Percentiles rank a stretch among this genome's conserved stretches.
Evolutionary conservation across 202 grass and related monocot genomes (phyloP).

Genomic region (Schoenoplectus tabernaemontani): DNA sequence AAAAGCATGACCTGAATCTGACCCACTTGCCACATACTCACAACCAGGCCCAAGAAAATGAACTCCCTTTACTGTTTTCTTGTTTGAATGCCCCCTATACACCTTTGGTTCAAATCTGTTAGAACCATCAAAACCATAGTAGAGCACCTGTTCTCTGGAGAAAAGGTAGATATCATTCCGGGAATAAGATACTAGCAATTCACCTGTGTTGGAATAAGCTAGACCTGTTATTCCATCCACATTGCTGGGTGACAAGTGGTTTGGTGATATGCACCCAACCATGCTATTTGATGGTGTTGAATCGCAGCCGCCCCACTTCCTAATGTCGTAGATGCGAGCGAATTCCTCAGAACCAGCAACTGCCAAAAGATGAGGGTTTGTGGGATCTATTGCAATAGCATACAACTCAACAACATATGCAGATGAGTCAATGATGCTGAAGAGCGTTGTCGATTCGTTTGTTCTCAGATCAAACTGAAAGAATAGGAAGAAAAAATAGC

Average conservation of each 20-base stretch:
- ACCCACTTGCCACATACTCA: conserved; percentile 81
- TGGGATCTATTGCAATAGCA: conserved; percentile 64
- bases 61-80: conserved; percentile 65
- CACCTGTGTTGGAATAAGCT: conserved; percentile 61
- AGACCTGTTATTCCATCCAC: conserved; percentile 55
- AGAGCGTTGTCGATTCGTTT: conserved; percentile 24
- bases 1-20: conserved; percentile 57
- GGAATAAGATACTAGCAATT: conserved; percentile 60
- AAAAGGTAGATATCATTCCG: conserved; percentile 65
- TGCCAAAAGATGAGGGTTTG: conserved; percentile 41
- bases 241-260: conserved; percentile 21
- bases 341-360: conserved; percentile 56
- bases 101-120: conserved; percentile 16
- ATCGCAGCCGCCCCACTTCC: conserved; percentile 36
- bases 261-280: conserved; percentile 24
- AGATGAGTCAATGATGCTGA: conserved; percentile 25
- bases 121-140: background rate
- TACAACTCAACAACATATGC: background rate
- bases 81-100: conserved; percentile 54
- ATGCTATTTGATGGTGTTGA: conserved; percentile 30
- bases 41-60: conserved; percentile 75
- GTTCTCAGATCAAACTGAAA: conserved; percentile 74
- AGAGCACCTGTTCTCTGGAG: conserved; percentile 15
- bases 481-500: background rate
- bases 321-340: conserved; percentile 54